Conservation (phyloP, 2,329 filamentous ascomycete species). For the Colletotrichum neosansevieriae region DNA sequence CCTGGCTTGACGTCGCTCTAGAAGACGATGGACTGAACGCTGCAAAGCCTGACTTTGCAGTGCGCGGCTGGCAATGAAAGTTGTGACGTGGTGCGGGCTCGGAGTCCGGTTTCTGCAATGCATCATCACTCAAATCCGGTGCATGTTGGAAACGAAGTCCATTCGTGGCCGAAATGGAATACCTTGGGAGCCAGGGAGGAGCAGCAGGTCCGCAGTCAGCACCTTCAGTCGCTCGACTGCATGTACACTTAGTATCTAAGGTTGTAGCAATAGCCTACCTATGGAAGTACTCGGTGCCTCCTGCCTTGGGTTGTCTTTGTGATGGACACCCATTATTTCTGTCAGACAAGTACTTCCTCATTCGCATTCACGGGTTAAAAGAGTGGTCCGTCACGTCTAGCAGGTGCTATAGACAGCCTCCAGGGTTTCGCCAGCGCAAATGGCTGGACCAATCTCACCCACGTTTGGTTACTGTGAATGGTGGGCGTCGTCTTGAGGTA, state of each 20-base stretch:
- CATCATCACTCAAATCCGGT: background rate
- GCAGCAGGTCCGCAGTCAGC: conserved; percentile 1
- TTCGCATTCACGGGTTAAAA: background rate
- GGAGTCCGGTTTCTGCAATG: conserved; percentile 2
- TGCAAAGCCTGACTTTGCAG: background rate
- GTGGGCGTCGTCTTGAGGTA: background rate
- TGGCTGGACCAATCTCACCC: conserved; percentile 7
- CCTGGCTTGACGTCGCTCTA: background rate
- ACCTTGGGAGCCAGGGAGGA: background rate
- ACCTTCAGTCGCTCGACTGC: too few species aligned
- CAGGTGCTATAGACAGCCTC: conserved; percentile 6
- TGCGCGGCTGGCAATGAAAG: too few species aligned
- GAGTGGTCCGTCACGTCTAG: background rate
- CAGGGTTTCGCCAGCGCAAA: conserved; percentile 10
- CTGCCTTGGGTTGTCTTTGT: too few species aligned
- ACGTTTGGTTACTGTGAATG: background rate
- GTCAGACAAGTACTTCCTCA: background rate
- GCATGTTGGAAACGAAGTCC: background rate
- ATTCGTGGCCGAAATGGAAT: background rate
- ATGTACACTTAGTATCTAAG: too few species aligned
- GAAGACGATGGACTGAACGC: background rate
- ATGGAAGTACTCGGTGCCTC: too few species aligned
- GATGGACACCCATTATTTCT: background rate
- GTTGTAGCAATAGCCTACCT: background rate
- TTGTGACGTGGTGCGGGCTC: background rate